phyloP scores from a whole-genome alignment of 306 rosid species.

The Dalbergia oliveri region DNA sequence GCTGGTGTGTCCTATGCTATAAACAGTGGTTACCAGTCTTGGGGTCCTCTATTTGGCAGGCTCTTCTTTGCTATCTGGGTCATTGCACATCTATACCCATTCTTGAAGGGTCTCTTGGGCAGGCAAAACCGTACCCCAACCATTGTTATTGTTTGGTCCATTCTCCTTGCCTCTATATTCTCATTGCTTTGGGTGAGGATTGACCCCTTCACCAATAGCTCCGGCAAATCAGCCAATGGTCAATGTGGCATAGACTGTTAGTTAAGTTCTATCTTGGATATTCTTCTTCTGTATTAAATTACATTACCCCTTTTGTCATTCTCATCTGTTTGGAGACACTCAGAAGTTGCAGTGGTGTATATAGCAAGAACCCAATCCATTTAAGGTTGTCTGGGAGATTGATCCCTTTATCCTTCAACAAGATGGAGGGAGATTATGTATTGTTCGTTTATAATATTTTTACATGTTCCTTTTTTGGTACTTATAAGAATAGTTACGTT shows the following conservation, averaged over 20 bases:
- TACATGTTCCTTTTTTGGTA: background rate
- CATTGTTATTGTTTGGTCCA: constrained; percentile 89
- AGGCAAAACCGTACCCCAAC: constrained; percentile 92
- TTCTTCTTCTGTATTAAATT: constrained; percentile 32
- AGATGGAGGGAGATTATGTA: constrained; percentile 27
- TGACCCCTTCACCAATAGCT: constrained; percentile 71
- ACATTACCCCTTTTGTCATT: background rate
- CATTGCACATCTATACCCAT: constrained; percentile 91
- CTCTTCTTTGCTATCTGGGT: constrained; percentile 93
- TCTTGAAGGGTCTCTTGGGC: constrained; percentile 95
- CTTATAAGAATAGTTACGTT: constrained; percentile 27
- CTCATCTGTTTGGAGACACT: constrained; percentile 40
- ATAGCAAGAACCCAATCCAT: constrained; percentile 54
- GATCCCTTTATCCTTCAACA: background rate
- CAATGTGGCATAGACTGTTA: constrained; percentile 89
- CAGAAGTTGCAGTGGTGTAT: constrained; percentile 49
- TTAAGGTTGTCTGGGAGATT: constrained; percentile 41
- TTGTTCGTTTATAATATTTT: constrained; percentile 37
- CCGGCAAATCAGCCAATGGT: constrained; percentile 59
- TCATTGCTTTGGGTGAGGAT: constrained; percentile 95
- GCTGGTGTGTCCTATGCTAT: constrained; percentile 93
- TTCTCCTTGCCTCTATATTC: constrained; percentile 92
- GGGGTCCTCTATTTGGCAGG: constrained; percentile 93
- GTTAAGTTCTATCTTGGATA: constrained; percentile 29
- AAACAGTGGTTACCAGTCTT: constrained; percentile 93